Evolutionary conservation across 208 protist species (phyloP).

Genomic region (Willaertia magna): DNA sequence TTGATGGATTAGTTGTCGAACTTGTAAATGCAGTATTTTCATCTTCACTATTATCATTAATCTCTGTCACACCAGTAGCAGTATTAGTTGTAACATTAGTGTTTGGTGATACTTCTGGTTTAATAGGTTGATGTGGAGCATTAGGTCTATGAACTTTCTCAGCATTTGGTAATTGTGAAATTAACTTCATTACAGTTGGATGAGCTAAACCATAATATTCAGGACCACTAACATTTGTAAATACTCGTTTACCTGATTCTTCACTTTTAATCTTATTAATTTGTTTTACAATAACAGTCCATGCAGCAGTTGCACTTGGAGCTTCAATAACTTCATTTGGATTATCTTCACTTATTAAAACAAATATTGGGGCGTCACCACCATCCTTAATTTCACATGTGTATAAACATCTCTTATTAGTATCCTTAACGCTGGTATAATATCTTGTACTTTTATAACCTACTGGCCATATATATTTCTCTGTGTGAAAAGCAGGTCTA

Average conservation of each 20-base stretch:
- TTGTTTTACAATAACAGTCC: conserved; percentile 3
- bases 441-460: neutral
- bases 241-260: neutral
- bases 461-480: conserved; percentile 9
- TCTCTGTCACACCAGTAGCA: no score
- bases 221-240: conserved; percentile 2
- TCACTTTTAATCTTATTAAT: conserved; percentile 8
- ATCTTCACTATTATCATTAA: neutral
- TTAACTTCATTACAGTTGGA: neutral
- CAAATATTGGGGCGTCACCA: neutral
- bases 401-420: neutral
- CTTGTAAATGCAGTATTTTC: neutral
- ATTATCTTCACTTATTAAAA: neutral
- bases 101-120: neutral
- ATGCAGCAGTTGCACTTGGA: neutral
- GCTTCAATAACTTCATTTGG: neutral
- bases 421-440: neutral
- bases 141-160: neutral
- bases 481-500: neutral
- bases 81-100: no score
- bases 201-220: conserved; percentile 7
- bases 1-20: neutral
- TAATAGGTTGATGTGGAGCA: neutral
- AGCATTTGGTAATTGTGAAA: neutral
- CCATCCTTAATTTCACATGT: conserved; percentile 11